Base-by-base conservation (phyloP, 2,329 filamentous ascomycete genomes). In the Elsinoe fawcettii region DNA sequence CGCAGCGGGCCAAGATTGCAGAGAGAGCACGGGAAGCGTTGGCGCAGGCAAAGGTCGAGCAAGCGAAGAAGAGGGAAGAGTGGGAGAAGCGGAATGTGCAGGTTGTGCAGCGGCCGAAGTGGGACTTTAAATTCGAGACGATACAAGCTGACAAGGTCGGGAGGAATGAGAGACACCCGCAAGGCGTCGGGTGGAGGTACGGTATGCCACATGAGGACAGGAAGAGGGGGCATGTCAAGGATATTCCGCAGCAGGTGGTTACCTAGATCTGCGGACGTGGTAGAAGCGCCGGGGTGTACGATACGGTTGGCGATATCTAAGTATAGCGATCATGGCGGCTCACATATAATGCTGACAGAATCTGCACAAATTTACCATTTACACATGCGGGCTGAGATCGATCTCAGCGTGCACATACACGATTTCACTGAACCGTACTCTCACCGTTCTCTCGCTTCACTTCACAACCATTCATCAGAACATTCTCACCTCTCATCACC, bases 151-250 rank as follows among this genome's bases (percentile, higher is more conserved):
- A 83, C 66, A 75, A 74, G 44, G 80, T 75, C 5, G 82, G 82
- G 9, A 66, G 70, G 51, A 74, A 82, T 64, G 82, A 81, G 8
- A 75, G 80, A 63, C 75, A 75, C 30, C 68, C 71, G 20, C 69
- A 69, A 58, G 81, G 80, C 25, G 78, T 80, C 18, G 83, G 82
- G 12, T 77, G 75, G 63, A 73, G 82, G 62, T 86, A 86, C 65
- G 82, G 83, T 64, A 75, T 84, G 59, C 82, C 83, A 51, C 77
- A 77, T 63, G 72, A 82, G 64, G 82, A 85, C 60, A 73, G 83
- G 60, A 84, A 84, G 76, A 80, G 79, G 70, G 82, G 82, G 22
- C 71, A 76, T 61, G 73, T 83, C 64, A 85, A 85, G 75, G 54
- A 46, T 37, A 25, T 56, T 12, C 54, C 54, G 18, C 11, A 30